A percentile compares a stretch with the other conserved stretches of the same genome.
These are phyloP conservation scores for Metschnikowia noctiluminum DNA, from an alignment of 805 yeast species.

Conservation along the genomic window DNA sequence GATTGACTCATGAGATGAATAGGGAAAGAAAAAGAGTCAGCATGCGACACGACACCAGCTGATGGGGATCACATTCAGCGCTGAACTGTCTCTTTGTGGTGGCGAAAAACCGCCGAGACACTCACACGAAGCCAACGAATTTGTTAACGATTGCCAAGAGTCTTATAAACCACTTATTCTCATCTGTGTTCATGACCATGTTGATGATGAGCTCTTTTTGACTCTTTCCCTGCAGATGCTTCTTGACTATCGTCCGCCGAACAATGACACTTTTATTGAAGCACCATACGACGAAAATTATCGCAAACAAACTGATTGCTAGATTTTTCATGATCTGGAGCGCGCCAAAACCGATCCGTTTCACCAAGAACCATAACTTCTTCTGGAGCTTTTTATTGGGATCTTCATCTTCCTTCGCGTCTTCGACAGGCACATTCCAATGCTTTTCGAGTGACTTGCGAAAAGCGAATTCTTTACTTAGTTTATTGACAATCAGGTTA, in stretches of 20 bases:
- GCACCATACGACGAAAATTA: constrained; percentile 41
- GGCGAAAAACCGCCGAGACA: no score
- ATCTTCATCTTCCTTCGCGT: constrained; percentile 9
- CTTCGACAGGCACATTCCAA: constrained; percentile 3
- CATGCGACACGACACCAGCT: no score
- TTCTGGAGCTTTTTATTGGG: constrained; percentile 18
- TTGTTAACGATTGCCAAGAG: constrained; percentile 34
- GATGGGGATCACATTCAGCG: no score
- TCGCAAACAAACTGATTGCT: constrained; percentile 33
- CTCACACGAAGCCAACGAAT: constrained; percentile 39
- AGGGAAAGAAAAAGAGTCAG: no score
- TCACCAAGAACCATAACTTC: constrained; percentile 22
- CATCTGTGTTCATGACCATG: constrained; percentile 41
- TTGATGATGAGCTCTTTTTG: constrained; percentile 40
- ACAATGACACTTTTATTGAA: constrained; percentile 39
- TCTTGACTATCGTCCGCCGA: constrained; percentile 36
- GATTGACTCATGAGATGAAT: no score
- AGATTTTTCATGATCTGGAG: constrained; percentile 32
- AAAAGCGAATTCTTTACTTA: constrained; percentile 35
- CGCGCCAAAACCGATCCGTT: constrained; percentile 27
- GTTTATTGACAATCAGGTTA: constrained; percentile 43
- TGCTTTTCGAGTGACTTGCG: constrained; percentile 5
- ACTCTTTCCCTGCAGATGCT: constrained; percentile 22
- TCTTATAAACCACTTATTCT: constrained; percentile 44
- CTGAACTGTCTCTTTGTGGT: no score